Base-by-base conservation (phyloP, 139 green algal genomes). In the Protoeuglena noctilucae region DNA sequence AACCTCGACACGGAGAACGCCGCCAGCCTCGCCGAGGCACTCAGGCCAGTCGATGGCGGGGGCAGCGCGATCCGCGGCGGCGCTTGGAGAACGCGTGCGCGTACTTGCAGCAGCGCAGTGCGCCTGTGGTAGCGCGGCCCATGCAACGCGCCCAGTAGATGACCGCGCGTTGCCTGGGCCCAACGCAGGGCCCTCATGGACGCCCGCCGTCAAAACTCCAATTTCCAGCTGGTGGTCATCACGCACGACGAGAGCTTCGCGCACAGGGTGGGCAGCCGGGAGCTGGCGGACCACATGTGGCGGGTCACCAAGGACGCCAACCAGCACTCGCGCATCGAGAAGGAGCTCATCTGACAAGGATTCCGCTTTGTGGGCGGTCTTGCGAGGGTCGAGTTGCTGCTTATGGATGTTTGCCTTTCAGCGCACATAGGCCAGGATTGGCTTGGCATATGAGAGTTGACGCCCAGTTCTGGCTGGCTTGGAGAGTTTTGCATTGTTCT, bases 181-280 rank as follows among this genome's bases (percentile, higher is more conserved):
- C 48, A 29, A 74, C 7, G 51, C n/a, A n/a, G 40, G 27, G 58
- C 60, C 4, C 72, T 93, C 50, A 96, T 96, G 75, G 56, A 83
- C 19, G 57, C 74, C 2, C 64, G 92, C 4, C 21, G 56, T 5
- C 78, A 70, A 5, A 83, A 95, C 67, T 78, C 91, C 47, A 94
- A 95, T 68, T 97, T 99, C 73, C 91, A 99, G 77, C 81, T 97
- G 22, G 81, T 98, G 19, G 82, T 98, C 30, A 99, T 99, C 73
- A 99, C 91, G 0, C 91, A 99, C 63, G 91, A 98, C 59, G 89
- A 97, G 64, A 46, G 67, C 23, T 95, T 95, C 43, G 48, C 50
- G 16, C 5, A 6, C 5, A 19, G n/a, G 50, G 45, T 56, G 12
- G 50, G 50, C 3, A 65, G 58, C 3, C 60, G 78, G 0, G 71